Base-by-base conservation (phyloP, 352 stramenopile genomes). In the Sclerospora graminicola region DNA sequence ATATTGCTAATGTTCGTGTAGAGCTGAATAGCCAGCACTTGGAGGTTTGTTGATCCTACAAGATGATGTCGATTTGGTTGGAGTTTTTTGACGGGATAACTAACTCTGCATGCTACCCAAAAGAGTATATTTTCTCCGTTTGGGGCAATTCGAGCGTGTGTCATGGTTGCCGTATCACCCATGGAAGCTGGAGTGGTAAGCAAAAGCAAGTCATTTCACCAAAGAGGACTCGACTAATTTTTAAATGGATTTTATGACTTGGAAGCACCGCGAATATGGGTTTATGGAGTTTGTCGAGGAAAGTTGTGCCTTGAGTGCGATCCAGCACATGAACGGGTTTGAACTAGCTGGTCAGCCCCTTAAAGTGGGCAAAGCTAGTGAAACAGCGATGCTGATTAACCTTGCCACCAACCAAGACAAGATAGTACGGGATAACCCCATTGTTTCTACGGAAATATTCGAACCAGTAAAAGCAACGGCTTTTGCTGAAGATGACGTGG, bases 121-220 rank as follows among this genome's bases (percentile, higher is more conserved):
- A n/a, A 86, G 74, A 89, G 77, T 39, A 86, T 89, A 43, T 85
- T 89, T 29, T 80, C 77, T 31, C 77, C 77, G 9, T 89, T 89
- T 45, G 77, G 77, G 27, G 58, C 63, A 7, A 69, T 89, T 34
- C 63, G 60, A 13, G 61, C 62, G 6, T 86, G 74, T 42, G 74
- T 86, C 26, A 89, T 89, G 77, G 52, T 60, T 3, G 57, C 69
- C 1, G 38, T 79, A 6, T 84, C 77, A 8, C 63, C 71, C 7
- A 42, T 81, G 8, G 73, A 89, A 44, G 54, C 69, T 14, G 48
- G 58, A 23, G 46, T 69, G 57, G 70, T 83, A 58, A 41, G 50
- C 28, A 41, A 41, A 15, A 19, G 24, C 32, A 31, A 39, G 6
- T 32, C n/a, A 35, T 40, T 41, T 2, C 4, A 2, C n/a, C 5